phyloP scores from a whole-genome alignment of 352 stramenopile genomes.

The Ophiocytium majus region DNA sequence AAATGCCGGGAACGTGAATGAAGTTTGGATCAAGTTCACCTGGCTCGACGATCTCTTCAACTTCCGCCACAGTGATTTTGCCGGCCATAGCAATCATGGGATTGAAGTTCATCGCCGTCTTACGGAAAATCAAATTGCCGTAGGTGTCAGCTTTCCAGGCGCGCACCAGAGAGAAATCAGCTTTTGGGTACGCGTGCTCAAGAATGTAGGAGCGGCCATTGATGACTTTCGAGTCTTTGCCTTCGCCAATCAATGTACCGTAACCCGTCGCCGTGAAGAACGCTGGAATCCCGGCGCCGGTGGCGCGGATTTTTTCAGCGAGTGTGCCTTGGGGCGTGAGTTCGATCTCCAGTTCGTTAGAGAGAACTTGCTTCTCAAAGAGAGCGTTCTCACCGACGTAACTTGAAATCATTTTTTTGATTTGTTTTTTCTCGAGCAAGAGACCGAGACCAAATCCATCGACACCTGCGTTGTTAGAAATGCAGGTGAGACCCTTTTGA shows the following conservation, averaged over 20 bases:
- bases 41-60: slow-evolving; percentile 87
- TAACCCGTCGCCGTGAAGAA: slow-evolving; percentile 93
- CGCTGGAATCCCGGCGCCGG: slow-evolving; percentile 86
- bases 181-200: slow-evolving; percentile 87
- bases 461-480: slow-evolving; percentile 86
- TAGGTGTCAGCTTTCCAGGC: slow-evolving; percentile 90
- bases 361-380: slow-evolving; percentile 76
- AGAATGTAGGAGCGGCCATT: slow-evolving; percentile 87
- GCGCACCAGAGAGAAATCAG: slow-evolving; percentile 89
- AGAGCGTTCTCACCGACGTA: slow-evolving; percentile 95
- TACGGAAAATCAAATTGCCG: slow-evolving; percentile 91
- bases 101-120: slow-evolving; percentile 93
- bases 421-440: slow-evolving; percentile 85
- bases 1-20: slow-evolving; percentile 90
- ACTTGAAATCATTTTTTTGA: slow-evolving; percentile 92
- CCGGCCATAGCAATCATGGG: slow-evolving; percentile 80
- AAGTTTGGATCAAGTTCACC: slow-evolving; percentile 88
- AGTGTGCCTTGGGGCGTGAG: slow-evolving; percentile 93
- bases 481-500: slow-evolving; percentile 75
- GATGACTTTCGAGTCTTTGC: not conserved
- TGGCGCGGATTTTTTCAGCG: slow-evolving; percentile 82
- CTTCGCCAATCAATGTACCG: slow-evolving; percentile 73
- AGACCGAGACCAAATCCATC: slow-evolving; percentile 87
- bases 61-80: slow-evolving; percentile 85
- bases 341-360: slow-evolving; percentile 71